These are phyloP conservation scores for Aspergillus puulaauensis DNA, from an alignment of 2,329 filamentous ascomycete genomes.

Conservation along the genomic window DNA sequence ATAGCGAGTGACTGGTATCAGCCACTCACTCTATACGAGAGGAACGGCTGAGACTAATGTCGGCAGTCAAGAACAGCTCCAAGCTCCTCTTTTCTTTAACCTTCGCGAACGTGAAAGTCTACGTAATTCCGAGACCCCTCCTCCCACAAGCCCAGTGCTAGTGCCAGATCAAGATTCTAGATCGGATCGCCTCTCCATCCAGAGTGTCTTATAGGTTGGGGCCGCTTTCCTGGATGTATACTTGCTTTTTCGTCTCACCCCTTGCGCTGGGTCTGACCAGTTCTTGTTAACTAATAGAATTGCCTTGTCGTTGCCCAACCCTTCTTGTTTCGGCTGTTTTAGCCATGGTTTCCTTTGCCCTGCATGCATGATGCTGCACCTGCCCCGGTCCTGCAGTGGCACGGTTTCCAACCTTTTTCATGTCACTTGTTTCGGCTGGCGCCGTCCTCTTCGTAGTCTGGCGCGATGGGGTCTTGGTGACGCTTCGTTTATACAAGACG, in stretches of 20 bases:
- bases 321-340: neutral
- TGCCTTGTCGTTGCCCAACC: neutral
- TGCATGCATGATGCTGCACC: neutral
- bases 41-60: neutral
- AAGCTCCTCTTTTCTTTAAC: neutral
- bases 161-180: neutral
- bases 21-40: neutral
- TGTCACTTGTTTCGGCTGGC: neutral
- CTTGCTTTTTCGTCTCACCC: neutral
- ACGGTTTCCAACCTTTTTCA: neutral
- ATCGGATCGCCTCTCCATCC: neutral
- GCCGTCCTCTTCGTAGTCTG: neutral
- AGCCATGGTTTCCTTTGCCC: neutral
- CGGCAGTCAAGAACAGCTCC: neutral
- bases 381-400: neutral
- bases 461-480: neutral
- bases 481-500: no score
- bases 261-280: neutral
- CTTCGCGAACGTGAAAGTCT: neutral
- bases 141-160: neutral
- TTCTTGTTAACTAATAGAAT: slow-evolving; percentile 4
- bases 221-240: no score
- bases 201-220: no score
- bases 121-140: neutral
- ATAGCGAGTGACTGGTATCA: neutral